A percentile compares a stretch with the other conserved stretches of the same genome.
Evolutionary conservation across 2,329 filamentous ascomycete genomes (phyloP).

Genomic region (Hypoxylon sp.): DNA sequence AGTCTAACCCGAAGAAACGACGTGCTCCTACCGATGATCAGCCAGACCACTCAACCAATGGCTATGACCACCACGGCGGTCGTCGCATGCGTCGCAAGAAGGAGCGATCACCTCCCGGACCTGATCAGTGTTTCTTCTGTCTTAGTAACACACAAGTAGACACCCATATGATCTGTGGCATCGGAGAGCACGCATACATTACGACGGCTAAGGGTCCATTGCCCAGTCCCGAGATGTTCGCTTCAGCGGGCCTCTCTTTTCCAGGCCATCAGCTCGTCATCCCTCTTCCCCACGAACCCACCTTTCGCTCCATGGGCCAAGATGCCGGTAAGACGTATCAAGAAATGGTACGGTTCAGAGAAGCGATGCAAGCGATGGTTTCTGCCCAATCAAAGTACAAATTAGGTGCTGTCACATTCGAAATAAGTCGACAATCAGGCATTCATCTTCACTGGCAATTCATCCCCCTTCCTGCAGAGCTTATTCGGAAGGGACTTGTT

Average conservation of each 20-base stretch:
- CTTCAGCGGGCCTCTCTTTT: conserved; percentile 73
- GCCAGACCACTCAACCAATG: conserved; percentile 49
- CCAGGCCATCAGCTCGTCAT: conserved; percentile 93
- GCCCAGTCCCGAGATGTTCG: conserved; percentile 76
- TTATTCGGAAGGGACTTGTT: conserved; percentile 78
- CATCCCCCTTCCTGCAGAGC: conserved; percentile 76
- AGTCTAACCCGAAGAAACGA: conserved; percentile 67
- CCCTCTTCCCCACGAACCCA: conserved; percentile 84
- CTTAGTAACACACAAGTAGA: conserved; percentile 86
- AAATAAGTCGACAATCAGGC: conserved; percentile 84
- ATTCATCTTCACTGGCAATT: conserved; percentile 97
- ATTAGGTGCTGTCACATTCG: conserved; percentile 89
- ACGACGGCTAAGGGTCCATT: conserved; percentile 94
- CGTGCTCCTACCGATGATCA: conserved; percentile 58
- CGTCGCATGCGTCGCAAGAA: conserved; percentile 60
- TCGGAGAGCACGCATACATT: conserved; percentile 87
- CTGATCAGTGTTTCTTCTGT: conserved; percentile 93
- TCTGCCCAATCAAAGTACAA: conserved; percentile 63
- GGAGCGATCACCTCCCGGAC: conserved; percentile 69
- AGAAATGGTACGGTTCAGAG: conserved; percentile 88
- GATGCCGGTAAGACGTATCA: conserved; percentile 71
- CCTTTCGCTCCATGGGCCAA: conserved; percentile 74
- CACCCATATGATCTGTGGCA: conserved; percentile 88
- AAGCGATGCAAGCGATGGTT: conserved; percentile 83
- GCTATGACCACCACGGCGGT: conserved; percentile 59